Percentiles rank a stretch among this genome's conserved stretches.
Conservation (phyloP, 257 asterid species). For the Paraleonurus japonicus region DNA sequence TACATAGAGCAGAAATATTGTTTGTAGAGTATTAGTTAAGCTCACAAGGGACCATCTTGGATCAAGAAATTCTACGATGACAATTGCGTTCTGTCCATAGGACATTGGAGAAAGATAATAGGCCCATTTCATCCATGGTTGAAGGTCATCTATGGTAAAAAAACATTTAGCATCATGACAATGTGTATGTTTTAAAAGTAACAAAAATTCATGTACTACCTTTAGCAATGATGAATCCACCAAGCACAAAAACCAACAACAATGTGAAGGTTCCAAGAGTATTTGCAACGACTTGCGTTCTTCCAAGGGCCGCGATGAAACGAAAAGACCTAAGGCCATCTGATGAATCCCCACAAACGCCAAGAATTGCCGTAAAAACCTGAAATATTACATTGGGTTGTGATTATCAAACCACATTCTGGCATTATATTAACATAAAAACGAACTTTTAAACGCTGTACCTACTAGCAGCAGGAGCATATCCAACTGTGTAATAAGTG, state of each 20-base stretch:
- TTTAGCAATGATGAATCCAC: slow-evolving; percentile 73
- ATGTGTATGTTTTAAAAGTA: not conserved
- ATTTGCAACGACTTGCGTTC: slow-evolving; percentile 71
- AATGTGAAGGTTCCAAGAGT: slow-evolving; percentile 69
- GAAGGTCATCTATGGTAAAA: slow-evolving; percentile 56
- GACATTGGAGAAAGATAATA: slow-evolving; percentile 70
- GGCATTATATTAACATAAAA: not conserved
- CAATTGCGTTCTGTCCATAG: slow-evolving; percentile 65
- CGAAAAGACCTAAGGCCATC: slow-evolving; percentile 81
- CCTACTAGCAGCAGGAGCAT: slow-evolving; percentile 71
- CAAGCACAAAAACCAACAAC: slow-evolving; percentile 60
- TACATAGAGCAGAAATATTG: not conserved
- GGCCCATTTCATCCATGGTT: slow-evolving; percentile 82
- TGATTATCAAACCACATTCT: too few species aligned
- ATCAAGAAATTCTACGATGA: slow-evolving; percentile 64
- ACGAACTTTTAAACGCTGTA: slow-evolving; percentile 8
- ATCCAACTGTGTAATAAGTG: slow-evolving; percentile 71
- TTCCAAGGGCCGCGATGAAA: slow-evolving; percentile 66
- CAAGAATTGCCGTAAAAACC: slow-evolving; percentile 61
- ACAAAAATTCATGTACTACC: slow-evolving; percentile 32
- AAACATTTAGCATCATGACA: slow-evolving; percentile 4
- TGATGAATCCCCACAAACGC: slow-evolving; percentile 70
- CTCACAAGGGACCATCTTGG: slow-evolving; percentile 60
- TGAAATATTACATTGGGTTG: not conserved
- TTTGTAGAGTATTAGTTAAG: not conserved